A percentile compares a stretch with the other conserved stretches of the same genome.
Conservation (phyloP, 192 early-diverging fungal species). For the Coemansia sp. region DNA sequence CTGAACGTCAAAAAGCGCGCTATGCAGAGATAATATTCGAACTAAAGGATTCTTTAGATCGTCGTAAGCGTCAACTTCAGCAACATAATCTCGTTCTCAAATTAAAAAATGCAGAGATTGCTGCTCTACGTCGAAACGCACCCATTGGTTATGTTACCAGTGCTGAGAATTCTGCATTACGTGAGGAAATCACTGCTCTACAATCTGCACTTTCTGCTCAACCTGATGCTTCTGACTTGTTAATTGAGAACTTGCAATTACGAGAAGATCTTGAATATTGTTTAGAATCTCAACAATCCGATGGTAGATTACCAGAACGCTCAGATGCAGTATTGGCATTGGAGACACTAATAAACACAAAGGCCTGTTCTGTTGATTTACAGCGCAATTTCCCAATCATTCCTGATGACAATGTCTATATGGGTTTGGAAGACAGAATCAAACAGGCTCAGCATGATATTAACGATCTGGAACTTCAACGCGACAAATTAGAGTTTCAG, state of each 20-base stretch:
- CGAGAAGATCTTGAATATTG: conserved; percentile 26
- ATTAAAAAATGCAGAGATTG: conserved; percentile 29
- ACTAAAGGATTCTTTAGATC: conserved; percentile 41
- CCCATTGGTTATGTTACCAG: conserved; percentile 20
- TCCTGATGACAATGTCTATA: conserved; percentile 44
- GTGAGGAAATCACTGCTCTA: conserved; percentile 44
- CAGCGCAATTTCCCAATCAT: conserved; percentile 37
- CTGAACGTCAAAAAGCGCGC: conserved; percentile 55
- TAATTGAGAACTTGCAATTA: conserved; percentile 50
- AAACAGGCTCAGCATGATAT: conserved; percentile 39
- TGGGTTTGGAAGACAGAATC: conserved; percentile 35
- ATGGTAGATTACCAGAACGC: conserved; percentile 10
- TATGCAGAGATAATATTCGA: conserved; percentile 54
- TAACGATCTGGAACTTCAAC: conserved; percentile 46
- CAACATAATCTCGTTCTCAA: conserved; percentile 51
- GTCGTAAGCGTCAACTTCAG: conserved; percentile 37
- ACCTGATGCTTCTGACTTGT: conserved; percentile 42
- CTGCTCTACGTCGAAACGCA: conserved; percentile 28
- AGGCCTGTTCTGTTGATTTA: conserved; percentile 16
- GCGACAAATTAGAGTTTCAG: conserved; percentile 52
- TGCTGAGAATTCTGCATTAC: conserved; percentile 42
- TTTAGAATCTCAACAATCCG: conserved; percentile 3
- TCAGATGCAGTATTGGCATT: conserved; percentile 28
- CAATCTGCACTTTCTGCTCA: conserved; percentile 37
- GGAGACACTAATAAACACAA: conserved; percentile 25